These are phyloP conservation scores for Lodderomyces beijingensis DNA, from an alignment of 1,139 yeast species.

Conservation along the genomic window DNA sequence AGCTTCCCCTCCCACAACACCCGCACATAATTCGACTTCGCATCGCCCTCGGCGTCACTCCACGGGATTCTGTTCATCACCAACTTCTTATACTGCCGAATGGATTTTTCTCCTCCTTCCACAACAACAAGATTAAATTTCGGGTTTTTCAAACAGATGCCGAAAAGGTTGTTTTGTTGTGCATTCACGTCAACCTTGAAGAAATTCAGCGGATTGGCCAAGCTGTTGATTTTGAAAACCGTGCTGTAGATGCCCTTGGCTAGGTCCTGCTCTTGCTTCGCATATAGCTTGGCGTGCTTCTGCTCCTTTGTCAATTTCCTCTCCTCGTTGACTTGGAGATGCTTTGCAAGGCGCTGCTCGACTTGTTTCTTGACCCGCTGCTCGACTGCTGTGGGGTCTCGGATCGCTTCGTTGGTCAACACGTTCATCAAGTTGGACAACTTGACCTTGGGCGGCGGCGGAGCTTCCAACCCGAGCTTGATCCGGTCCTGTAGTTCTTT, in stretches of 20 bases:
- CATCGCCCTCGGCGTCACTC: conserved; percentile 28
- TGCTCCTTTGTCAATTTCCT: conserved; percentile 62
- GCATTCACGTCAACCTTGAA: conserved; percentile 80
- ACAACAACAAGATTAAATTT: conserved; percentile 59
- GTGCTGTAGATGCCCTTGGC: conserved; percentile 49
- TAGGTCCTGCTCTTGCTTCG: conserved; percentile 42
- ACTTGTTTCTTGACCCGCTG: conserved; percentile 66
- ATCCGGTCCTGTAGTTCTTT: conserved; percentile 77
- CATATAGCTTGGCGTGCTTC: conserved; percentile 43
- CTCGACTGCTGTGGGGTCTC: conserved; percentile 88
- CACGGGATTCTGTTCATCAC: conserved; percentile 65
- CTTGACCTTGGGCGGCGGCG: conserved; percentile 88
- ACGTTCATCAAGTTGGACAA: conserved; percentile 81
- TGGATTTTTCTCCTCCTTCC: conserved; percentile 65
- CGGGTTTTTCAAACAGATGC: conserved; percentile 44
- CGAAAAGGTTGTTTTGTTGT: conserved; percentile 61
- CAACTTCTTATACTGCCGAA: conserved; percentile 60
- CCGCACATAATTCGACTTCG: conserved; percentile 25
- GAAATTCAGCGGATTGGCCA: conserved; percentile 62
- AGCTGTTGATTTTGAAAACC: conserved; percentile 53
- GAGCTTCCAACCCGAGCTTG: conserved; percentile 75
- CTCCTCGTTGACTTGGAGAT: conserved; percentile 55
- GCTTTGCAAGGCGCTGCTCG: conserved; percentile 56
- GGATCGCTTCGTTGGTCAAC: conserved; percentile 78
- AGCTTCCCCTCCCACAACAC: conserved; percentile 78